Conservation (phyloP, 2,329 filamentous ascomycete species). For the Verticillium tricorpus region DNA sequence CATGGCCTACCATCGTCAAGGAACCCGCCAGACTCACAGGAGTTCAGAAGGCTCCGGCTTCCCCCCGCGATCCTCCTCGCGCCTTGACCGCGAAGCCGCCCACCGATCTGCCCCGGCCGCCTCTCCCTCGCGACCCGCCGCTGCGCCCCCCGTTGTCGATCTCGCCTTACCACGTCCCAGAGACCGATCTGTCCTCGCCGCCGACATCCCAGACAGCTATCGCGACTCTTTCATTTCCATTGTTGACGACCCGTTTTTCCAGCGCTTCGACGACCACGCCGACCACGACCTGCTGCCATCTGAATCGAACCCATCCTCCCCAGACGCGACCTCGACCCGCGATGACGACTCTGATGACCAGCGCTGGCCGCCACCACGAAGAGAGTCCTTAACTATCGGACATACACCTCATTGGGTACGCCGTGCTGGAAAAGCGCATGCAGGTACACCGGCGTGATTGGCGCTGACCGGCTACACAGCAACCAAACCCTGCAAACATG, state of each 20-base stretch:
- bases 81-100: constrained; percentile 10
- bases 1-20: constrained; percentile 13
- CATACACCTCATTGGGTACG: constrained; percentile 33
- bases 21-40: constrained; percentile 15
- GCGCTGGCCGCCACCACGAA: constrained; percentile 40
- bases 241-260: constrained; percentile 52
- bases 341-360: constrained; percentile 33
- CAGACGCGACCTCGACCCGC: constrained; percentile 20
- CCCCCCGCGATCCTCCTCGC: constrained; percentile 10
- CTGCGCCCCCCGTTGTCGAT: constrained; percentile 3
- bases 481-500: constrained; percentile 33
- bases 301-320: constrained; percentile 15
- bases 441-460: constrained; percentile 9
- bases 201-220: constrained; percentile 21
- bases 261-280: constrained; percentile 35
- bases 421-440: constrained; percentile 11
- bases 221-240: constrained; percentile 49
- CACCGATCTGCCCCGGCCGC: constrained; percentile 15
- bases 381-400: constrained; percentile 42
- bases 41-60: constrained; percentile 14
- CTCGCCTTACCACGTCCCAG: constrained; percentile 13
- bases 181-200: constrained; percentile 8
- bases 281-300: constrained; percentile 21
- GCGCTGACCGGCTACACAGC: constrained; percentile 14
- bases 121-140: constrained; percentile 8